Evolutionary conservation across 306 rosid genomes (phyloP).

Genomic region (Spatholobus suberectus): DNA sequence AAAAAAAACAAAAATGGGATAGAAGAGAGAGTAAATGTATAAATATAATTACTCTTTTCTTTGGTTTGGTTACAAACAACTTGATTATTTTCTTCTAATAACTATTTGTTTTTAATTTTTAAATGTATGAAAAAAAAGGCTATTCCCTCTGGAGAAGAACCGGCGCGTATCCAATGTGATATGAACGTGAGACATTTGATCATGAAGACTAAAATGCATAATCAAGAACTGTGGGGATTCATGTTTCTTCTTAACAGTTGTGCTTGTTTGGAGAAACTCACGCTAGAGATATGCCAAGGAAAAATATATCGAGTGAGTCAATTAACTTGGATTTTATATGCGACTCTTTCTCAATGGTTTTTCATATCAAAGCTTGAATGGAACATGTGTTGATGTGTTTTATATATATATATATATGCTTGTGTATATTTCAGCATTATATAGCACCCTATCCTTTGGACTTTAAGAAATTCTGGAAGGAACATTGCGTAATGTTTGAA

Average conservation of each 20-base stretch:
- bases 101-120: not conserved
- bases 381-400: not conserved
- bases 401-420: no score
- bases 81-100: not conserved
- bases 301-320: conserved; percentile 39
- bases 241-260: conserved; percentile 55
- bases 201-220: conserved; percentile 51
- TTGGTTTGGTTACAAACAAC: not conserved
- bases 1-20: no score
- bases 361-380: not conserved
- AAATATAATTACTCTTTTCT: no score
- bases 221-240: conserved; percentile 49
- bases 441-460: conserved; percentile 23
- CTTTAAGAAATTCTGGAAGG: not conserved
- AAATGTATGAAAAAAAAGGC: conserved; percentile 25
- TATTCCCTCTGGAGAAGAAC: conserved; percentile 47
- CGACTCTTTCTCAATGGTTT: not conserved
- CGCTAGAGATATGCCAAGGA: conserved; percentile 34
- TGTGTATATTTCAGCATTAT: conserved; percentile 40
- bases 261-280: conserved; percentile 46
- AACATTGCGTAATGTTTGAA: rapidly evolving
- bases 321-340: not conserved
- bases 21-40: no score
- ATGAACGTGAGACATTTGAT: conserved; percentile 52
- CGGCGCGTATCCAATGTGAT: not conserved